Evolutionary conservation across 257 asterid genomes (phyloP), one percentile per base, ranked within the genome.

Genomic region (Solanum paucissectum): DNA sequence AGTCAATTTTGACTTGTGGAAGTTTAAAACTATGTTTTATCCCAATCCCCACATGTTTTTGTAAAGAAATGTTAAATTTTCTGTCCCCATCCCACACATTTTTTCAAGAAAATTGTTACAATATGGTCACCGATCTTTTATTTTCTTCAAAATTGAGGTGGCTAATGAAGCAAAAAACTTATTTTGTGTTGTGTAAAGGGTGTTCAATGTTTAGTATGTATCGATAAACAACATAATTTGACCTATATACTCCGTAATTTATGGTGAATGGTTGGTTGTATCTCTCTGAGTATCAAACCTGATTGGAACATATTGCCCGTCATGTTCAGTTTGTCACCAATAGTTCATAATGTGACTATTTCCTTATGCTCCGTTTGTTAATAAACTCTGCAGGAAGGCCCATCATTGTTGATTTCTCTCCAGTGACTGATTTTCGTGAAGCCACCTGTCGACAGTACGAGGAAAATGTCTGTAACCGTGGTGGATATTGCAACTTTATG

Each of bases 401-500:
- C 44, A 97, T 97, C 83, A 96, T 97, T 88, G 94, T 97, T 85
- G 99, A 97, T 90, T 95, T 96, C 92, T 97, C 99, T 37, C 99
- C 99, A 0, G 99, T 95, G 86, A 97, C 99, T 27, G 99, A 96
- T 91, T 94, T 97, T 73, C 98, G 98, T 90, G 99, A 97, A 88
- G 99, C 99, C 73, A 97, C 99, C 44, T 97, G 99, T 88, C 90
- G 99, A 93, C 99, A 97, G 92, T 97, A 97, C 23, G 99, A 97
- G 92, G 99, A 97, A 89, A 94, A 95, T 79, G 91, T 95, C 82
- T 97, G 99, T 91, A 95, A 94, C 89, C 99, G 99, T 88, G 98
- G 99, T 89, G 99, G 99, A n/a, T 96, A 97, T 92, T 97, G 99
- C 91, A 97, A 97, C 89, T 97, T 97, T 89, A 97, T 97, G 99